These are phyloP conservation scores for Torulaspora delbrueckii DNA, from an alignment of 805 yeast genomes.

Conservation along the genomic window DNA sequence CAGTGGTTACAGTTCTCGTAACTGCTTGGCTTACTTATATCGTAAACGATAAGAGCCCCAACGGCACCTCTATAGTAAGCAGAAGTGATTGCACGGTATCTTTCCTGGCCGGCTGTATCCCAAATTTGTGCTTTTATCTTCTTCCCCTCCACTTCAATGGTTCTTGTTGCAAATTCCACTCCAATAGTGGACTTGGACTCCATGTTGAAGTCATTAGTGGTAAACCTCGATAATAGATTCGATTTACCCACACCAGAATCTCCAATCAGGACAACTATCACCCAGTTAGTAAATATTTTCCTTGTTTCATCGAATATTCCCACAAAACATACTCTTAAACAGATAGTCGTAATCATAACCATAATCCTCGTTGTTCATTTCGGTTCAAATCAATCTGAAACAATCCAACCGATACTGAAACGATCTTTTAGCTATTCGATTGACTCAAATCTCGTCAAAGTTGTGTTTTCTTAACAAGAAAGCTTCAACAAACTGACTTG, in stretches of 20 bases:
- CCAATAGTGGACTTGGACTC: constrained; percentile 95
- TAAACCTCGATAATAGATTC: constrained; percentile 86
- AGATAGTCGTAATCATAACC: constrained; percentile 83
- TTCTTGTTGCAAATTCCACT: constrained; percentile 96
- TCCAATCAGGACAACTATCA: constrained; percentile 80
- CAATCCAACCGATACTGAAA: neutral
- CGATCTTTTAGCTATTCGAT: neutral
- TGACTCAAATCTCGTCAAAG: neutral
- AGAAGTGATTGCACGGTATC: constrained; percentile 95
- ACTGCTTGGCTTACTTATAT: constrained; percentile 83
- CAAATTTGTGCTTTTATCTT: constrained; percentile 87
- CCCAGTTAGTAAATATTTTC: constrained; percentile 6
- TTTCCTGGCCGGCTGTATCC: constrained; percentile 99
- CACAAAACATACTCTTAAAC: constrained; percentile 55
- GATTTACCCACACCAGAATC: constrained; percentile 98
- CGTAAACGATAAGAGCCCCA: constrained; percentile 94
- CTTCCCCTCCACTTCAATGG: constrained; percentile 80
- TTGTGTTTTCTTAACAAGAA: neutral
- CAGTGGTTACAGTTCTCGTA: constrained; percentile 84
- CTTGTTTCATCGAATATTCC: neutral
- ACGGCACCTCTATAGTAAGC: constrained; percentile 98
- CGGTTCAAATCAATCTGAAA: neutral
- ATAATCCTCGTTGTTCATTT: constrained; percentile 53
- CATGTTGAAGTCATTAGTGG: constrained; percentile 91
- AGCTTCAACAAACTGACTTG: neutral